Evolutionary conservation across 371 early-diverging fungal species (phyloP).

Genomic region (Apophysomyces variabilis): DNA sequence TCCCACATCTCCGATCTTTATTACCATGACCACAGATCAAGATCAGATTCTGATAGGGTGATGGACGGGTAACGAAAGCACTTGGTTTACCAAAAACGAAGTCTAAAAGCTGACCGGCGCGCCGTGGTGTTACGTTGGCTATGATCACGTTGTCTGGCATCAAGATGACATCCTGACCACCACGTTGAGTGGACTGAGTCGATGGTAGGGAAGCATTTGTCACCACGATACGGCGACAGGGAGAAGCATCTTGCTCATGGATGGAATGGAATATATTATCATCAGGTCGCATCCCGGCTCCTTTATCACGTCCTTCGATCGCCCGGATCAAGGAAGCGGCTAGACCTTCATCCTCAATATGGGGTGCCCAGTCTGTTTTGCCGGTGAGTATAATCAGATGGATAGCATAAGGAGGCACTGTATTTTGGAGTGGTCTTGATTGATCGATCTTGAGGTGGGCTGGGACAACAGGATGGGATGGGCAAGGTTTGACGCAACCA

Average conservation of each 20-base stretch:
- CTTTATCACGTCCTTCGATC: conserved; percentile 24
- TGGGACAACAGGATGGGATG: conserved; percentile 32
- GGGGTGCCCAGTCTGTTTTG: conserved; percentile 39
- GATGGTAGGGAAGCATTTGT: conserved; percentile 37
- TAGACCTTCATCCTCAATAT: conserved; percentile 46
- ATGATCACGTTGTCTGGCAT: conserved; percentile 46
- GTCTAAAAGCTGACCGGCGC: conserved; percentile 31
- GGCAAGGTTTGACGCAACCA: conserved; percentile 39
- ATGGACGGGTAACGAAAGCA: conserved; percentile 31
- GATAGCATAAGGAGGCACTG: conserved; percentile 42
- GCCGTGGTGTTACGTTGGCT: conserved; percentile 36
- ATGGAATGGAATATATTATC: conserved; percentile 25
- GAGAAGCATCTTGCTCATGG: neutral
- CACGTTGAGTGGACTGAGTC: conserved; percentile 23
- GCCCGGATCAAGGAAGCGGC: conserved; percentile 31
- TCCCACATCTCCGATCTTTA: conserved; percentile 46
- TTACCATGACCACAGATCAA: conserved; percentile 44
- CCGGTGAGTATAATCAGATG: conserved; percentile 44
- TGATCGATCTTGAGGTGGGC: conserved; percentile 37
- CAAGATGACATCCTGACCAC: conserved; percentile 30
- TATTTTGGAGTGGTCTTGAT: conserved; percentile 37
- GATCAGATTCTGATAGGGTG: conserved; percentile 28
- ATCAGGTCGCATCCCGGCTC: neutral
- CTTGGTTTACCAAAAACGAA: conserved; percentile 39
- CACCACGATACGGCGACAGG: conserved; percentile 33